Evolutionary conservation across 768 basidiomycete species (phyloP).

Genomic region (Panaeolus papilionaceus): DNA sequence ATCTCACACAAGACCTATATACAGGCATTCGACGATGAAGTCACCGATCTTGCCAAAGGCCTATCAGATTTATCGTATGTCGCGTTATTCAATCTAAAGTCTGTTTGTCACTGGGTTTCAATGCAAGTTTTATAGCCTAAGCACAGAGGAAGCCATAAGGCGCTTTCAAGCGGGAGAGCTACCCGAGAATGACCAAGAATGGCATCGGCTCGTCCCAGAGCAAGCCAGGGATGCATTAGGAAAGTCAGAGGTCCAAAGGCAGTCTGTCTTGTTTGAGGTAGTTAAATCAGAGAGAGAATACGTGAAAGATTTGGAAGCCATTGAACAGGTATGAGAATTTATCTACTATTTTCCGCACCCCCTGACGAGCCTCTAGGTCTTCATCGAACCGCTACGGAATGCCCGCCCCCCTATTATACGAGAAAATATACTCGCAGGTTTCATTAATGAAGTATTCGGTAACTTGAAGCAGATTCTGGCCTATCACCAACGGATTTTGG

Average conservation of each 20-base stretch:
- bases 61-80: slow-evolving; percentile 31
- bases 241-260: slow-evolving; percentile 81
- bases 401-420: slow-evolving; percentile 72
- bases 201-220: slow-evolving; percentile 81
- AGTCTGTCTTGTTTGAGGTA: slow-evolving; percentile 88
- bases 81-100: slow-evolving; percentile 28
- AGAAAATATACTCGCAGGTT: slow-evolving; percentile 58
- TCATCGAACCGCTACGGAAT: slow-evolving; percentile 66
- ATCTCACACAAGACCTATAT: slow-evolving; percentile 1
- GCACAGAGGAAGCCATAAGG: slow-evolving; percentile 66
- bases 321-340: slow-evolving; percentile 61
- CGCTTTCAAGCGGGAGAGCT: slow-evolving; percentile 74
- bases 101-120: slow-evolving; percentile 31
- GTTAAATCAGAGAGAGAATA: slow-evolving; percentile 92
- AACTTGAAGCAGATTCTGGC: slow-evolving; percentile 74
- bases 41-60: slow-evolving; percentile 21
- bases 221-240: slow-evolving; percentile 74
- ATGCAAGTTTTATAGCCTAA: slow-evolving; percentile 48
- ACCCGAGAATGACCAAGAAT: slow-evolving; percentile 75
- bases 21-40: slow-evolving; percentile 26
- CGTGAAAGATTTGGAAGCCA: slow-evolving; percentile 76
- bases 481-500: slow-evolving; percentile 74
- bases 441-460: slow-evolving; percentile 83
- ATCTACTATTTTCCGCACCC: slow-evolving; percentile 7
- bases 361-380: slow-evolving; percentile 55